These are phyloP conservation scores for Penicillium longicatenatum DNA, from an alignment of 495 filamentous ascomycete genomes.

Conservation along the genomic window DNA sequence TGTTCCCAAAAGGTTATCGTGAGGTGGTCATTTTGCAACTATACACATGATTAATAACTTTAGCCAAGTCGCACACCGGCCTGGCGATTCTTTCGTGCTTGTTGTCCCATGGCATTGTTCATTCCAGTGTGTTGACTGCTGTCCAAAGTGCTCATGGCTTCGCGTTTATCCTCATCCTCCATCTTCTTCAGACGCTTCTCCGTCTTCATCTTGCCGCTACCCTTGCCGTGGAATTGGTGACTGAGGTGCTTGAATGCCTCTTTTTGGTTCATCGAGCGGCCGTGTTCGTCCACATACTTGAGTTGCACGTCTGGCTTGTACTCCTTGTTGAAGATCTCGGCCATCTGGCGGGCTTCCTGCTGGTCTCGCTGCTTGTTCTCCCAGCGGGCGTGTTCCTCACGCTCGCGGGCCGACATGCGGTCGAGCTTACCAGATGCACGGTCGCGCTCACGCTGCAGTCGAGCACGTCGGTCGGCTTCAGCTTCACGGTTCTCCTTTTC, in stretches of 20 bases:
- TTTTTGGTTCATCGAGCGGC: constrained; percentile 83
- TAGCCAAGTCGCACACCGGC: constrained; percentile 85
- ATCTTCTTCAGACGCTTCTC: constrained; percentile 97
- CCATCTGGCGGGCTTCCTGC: constrained; percentile 74
- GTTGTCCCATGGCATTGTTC: constrained; percentile 71
- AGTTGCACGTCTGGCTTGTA: constrained; percentile 91
- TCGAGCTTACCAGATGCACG: constrained; percentile 79
- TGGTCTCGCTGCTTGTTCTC: constrained; percentile 88
- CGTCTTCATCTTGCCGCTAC: constrained; percentile 95
- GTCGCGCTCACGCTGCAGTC: constrained; percentile 84
- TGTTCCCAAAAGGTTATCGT: neutral
- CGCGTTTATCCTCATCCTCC: constrained; percentile 87
- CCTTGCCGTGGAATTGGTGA: constrained; percentile 98
- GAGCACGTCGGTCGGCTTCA: constrained; percentile 75
- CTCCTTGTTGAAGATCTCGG: constrained; percentile 78
- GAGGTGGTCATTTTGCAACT: constrained; percentile 15
- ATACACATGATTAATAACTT: constrained; percentile 18
- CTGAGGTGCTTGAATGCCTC: constrained; percentile 95
- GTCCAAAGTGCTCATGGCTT: constrained; percentile 79
- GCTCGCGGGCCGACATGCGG: constrained; percentile 82
- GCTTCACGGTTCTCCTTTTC: constrained; percentile 74
- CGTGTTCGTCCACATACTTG: constrained; percentile 85
- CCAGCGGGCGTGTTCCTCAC: constrained; percentile 83
- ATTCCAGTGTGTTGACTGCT: constrained; percentile 81
- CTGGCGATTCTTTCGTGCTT: constrained; percentile 79